Evolutionary conservation across 257 asterid species (phyloP), one percentile per base, ranked within the genome.

Genomic region (Solanum clarkiae): DNA sequence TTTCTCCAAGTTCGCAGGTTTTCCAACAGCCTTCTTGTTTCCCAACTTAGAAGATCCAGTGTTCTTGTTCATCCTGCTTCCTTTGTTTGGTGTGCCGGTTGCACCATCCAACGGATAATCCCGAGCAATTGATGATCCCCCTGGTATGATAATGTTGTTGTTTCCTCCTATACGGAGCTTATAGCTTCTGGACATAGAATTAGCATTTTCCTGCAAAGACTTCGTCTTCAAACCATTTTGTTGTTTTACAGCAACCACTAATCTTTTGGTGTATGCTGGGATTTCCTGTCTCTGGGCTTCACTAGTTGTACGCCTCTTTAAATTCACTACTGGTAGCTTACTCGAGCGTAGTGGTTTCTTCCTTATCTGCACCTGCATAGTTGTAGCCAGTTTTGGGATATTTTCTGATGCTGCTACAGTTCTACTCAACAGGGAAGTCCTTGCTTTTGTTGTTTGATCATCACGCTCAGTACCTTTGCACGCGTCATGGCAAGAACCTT

Each of bases 401-500:
- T 45, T 82, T 82, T 59, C 74, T 65, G 74, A 42, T 57, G 56
- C 62, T 65, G 22, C 74, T 49, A 70, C 26, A 5, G 44, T 51
- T 82, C 55, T 82, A 15, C 74, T 62, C n/a, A 77, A 6, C 65
- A 77, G 47, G 49, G 72, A 65, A 81, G 56, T 81, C 85, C 85
- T 62, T 44, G 75, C 85, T 59, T 24, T 65, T 62, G 72, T 26
- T 51, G 45, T 18, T 59, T 51, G 82, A 77, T 15, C 17, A 77
- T 82, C 77, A 59, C 14, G 45, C 13, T 62, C 74, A 16, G 49
- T 15, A 13, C 85, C 85, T 77, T 77, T 77, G 65, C 82, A 77
- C 10, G 47, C 42, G n/a, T 84, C 86, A 56, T 84, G 86, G 29
- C 86, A 84, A 13, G 86, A 84, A 54, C 80, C 80, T 44, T 51